Base-by-base conservation (phyloP, 805 yeast species). In the Teunomyces lycoperdinae region DNA sequence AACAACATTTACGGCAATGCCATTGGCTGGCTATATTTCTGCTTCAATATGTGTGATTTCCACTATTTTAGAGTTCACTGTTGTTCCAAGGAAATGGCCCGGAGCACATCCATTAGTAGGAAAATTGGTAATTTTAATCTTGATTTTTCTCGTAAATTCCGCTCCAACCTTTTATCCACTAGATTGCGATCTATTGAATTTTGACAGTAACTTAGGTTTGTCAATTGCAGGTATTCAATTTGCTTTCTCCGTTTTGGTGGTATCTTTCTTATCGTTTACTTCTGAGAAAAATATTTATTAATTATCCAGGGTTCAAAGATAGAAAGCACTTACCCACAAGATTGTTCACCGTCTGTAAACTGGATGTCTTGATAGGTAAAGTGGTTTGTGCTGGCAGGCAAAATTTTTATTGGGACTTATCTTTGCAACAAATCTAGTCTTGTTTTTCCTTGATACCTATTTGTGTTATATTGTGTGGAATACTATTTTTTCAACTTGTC, bases 21-120 rank as follows among this genome's bases (percentile, higher is more conserved):
- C 81, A 0, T 57, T 78, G 8, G 83, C 79, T 0, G 76, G 82
- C 4, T 47, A 73, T 0, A 52, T 78, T 11, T 68, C 79, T 5
- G 71, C 59, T 41, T 16, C 62, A 3, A 45, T 70, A 5, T 47
- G 69, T 9, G 39, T 67, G 16, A 38, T 56, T 27, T 70, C 66
- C 26, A 51, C 61, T 11, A 29, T 62, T 11, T 48, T 51, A 7
- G 73, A 70, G 43, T 28, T 35, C 29, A 41, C 53, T 3, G 67
- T 60, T 46, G 59, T 64, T 11, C 67, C 69, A 2, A 50, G 66
- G 13, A 57, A 50, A 35, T 58, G 61, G 52, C 62, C 60, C 4
- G 67, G 67, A 0, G 27, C 60, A 1, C 55, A 51, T 3, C 55
- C 48, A 7, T 27, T 60, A 27, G 33, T 56, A 30, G 41, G 47